Evolutionary conservation across 176 grass and related monocot genomes (phyloP).

Genomic region (Tillandsia leiboldiana): DNA sequence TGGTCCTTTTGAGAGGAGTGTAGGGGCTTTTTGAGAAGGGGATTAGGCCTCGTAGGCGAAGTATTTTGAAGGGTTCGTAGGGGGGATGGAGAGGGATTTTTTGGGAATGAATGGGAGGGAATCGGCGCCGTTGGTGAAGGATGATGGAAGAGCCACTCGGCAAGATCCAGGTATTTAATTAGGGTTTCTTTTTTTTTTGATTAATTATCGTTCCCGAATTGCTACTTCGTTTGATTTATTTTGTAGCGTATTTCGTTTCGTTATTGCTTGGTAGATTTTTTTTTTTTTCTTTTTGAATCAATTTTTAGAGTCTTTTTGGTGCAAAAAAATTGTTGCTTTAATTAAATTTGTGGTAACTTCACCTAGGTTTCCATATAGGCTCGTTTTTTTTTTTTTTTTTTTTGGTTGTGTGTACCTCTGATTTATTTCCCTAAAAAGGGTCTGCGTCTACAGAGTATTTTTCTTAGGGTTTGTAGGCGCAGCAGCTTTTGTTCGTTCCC

Average conservation of each 20-base stretch:
- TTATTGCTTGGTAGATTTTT: neutral
- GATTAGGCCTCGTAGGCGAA: too few species aligned
- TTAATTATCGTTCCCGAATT: neutral
- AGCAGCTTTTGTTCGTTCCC: neutral
- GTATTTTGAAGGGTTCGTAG: neutral
- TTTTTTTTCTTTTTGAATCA: neutral
- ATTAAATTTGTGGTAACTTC: too few species aligned
- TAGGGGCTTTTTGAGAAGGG: neutral
- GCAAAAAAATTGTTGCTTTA: too few species aligned
- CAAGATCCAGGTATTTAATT: conserved; percentile 45
- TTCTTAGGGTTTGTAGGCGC: neutral
- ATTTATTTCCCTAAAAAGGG: neutral
- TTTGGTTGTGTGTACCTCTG: too few species aligned
- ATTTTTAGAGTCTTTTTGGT: neutral
- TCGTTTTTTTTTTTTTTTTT: too few species aligned
- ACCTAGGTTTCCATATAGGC: too few species aligned
- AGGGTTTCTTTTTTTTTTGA: conserved; percentile 6
- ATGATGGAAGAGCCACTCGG: conserved; percentile 16
- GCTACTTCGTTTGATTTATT: neutral
- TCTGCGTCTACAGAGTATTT: neutral
- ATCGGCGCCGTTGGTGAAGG: conserved; percentile 15
- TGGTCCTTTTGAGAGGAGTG: neutral
- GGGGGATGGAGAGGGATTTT: conserved; percentile 72
- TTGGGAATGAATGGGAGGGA: conserved; percentile 51
- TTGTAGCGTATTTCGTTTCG: too few species aligned